Base-by-base conservation (phyloP, 1,139 yeast genomes). In the Candida anutae region DNA sequence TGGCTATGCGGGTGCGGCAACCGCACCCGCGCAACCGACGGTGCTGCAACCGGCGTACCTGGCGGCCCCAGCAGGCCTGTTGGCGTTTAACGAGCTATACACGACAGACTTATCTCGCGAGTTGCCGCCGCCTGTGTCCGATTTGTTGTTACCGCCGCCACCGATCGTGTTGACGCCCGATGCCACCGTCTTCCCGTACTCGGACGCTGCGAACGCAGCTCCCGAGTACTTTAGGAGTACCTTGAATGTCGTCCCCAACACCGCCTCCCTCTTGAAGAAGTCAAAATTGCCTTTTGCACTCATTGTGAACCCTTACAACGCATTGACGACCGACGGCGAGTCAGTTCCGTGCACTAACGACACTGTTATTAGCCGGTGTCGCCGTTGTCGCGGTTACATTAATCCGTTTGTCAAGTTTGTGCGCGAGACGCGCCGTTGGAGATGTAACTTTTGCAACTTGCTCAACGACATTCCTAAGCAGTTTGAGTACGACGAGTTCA, bases 311-410 rank as follows among this genome's bases (percentile, higher is more conserved):
- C 99, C 99, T 10, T 90, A 84, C 58, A 71, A 69, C 30, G 69
- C 88, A 13, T 68, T 90, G 44, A 76, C 72, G 31, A 83, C 84
- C 43, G 72, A 69, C 10, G 74, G 74, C 22, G 83, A 74, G 40
- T 71, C 77, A 6, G 70, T 88, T 10, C 87, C 94, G 2, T 74
- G 81, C 19, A 80, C 87, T 26, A 60, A 67, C 22, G 98, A 90
- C 53, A 74, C 90, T 18, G 58, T 77, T 23, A 82, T 90, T 38
- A 71, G 87, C 32, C 80, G 98, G 58, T 90, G 99, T 66, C 87
- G 97, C 52, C 82, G 98, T 51, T 90, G 99, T 66, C 80, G 97
- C 50, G 77, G 93, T 21, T 93, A 90, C 62, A 80, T 90, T 59
- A 90, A 90, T 51, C 95, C 97, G 9, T 90, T 84, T 50, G 80